Evolutionary conservation across 108 stramenopile species (phyloP).

Genomic region (Fistulifera pelliculosa): DNA sequence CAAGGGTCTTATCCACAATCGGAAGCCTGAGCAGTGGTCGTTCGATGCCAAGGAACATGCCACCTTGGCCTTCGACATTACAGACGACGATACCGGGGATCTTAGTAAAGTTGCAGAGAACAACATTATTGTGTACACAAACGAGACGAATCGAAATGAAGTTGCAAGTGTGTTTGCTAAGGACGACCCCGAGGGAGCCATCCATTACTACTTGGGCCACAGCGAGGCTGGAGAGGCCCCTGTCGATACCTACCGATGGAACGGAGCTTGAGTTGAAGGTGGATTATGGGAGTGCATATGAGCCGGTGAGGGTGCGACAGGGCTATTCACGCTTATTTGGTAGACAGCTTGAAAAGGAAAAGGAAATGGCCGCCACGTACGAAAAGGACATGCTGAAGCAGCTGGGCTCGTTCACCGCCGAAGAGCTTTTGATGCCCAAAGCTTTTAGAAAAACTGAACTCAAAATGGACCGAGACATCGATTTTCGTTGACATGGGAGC

Average conservation of each 20-base stretch:
- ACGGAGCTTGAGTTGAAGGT: not conserved
- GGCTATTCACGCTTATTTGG: not conserved
- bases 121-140: constrained; percentile 46
- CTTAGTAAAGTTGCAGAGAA: constrained; percentile 26
- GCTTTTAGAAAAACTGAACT: not conserved
- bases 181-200: constrained; percentile 8
- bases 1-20: constrained; percentile 38
- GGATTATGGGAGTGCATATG: not conserved
- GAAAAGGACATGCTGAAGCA: constrained; percentile 3
- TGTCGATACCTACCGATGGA: not conserved
- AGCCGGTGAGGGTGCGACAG: not conserved
- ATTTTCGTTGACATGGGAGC: not conserved
- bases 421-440: not conserved
- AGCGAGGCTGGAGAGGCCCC: not conserved
- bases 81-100: constrained; percentile 48
- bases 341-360: not conserved
- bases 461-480: no score
- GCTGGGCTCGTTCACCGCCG: not conserved
- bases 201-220: constrained; percentile 21
- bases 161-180: constrained; percentile 13
- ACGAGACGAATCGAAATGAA: constrained; percentile 35
- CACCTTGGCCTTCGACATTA: constrained; percentile 34
- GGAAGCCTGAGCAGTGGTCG: constrained; percentile 12
- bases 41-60: constrained; percentile 4
- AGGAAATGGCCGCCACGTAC: not conserved